Percentiles rank a stretch among this genome's conserved stretches.
Evolutionary conservation across 371 early-diverging fungal genomes (phyloP).

Genomic region (Mucor irregularis): DNA sequence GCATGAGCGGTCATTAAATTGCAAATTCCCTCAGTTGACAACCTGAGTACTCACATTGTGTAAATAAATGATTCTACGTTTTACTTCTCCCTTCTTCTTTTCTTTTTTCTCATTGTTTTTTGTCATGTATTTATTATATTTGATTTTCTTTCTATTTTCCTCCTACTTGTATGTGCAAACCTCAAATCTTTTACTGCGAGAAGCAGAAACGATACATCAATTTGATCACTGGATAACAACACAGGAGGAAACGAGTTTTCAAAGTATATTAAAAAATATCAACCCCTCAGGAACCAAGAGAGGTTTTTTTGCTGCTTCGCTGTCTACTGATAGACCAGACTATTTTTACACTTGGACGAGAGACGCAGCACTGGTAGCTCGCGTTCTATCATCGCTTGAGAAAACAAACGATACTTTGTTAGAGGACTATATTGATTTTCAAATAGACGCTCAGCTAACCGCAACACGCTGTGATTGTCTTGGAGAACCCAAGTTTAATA

Average conservation of each 20-base stretch:
- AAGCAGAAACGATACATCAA: not conserved
- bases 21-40: no score
- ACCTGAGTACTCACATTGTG: no score
- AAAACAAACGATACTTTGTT: slow-evolving; percentile 17
- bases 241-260: slow-evolving; percentile 26
- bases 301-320: slow-evolving; percentile 45
- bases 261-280: slow-evolving; percentile 29
- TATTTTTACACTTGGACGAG: slow-evolving; percentile 83
- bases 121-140: not conserved
- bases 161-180: no score
- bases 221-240: slow-evolving; percentile 19
- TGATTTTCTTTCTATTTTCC: not conserved
- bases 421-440: slow-evolving; percentile 40
- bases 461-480: slow-evolving; percentile 44
- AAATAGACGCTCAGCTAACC: slow-evolving; percentile 28
- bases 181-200: no score
- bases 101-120: not conserved
- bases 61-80: no score
- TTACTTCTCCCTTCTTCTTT: not conserved
- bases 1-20: no score
- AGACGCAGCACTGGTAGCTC: slow-evolving; percentile 67
- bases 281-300: slow-evolving; percentile 34
- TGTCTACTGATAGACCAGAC: slow-evolving; percentile 55
- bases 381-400: slow-evolving; percentile 34
- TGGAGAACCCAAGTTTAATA: slow-evolving; percentile 80